Evolutionary conservation across 495 filamentous ascomycete species (phyloP), one percentile per base, ranked within the genome.

Genomic region (Lasiosphaeria hispida): DNA sequence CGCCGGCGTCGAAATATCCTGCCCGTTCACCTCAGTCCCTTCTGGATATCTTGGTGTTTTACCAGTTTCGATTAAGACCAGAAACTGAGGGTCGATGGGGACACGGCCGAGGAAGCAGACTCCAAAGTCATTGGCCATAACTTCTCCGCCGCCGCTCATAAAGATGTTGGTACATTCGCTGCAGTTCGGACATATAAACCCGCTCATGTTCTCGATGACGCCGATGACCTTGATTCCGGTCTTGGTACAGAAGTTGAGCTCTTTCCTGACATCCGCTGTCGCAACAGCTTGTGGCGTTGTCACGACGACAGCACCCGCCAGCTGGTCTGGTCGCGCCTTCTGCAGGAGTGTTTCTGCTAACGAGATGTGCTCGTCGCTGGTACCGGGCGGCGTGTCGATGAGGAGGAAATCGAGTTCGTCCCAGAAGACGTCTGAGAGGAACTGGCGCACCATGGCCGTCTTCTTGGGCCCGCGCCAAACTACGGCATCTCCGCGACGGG

Each of bases 401-500:
- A 98, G 81, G 9, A 98, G 80, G 72, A 90, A 96, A 70, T 96
- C 91, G 34, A 91, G 81, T 10, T 82, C 78, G 34, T 86, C 88
- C 94, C 94, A 98, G n/a, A 87, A 81, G 6, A 96, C 93, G 69
- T 96, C 91, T 0, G 87, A 85, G 19, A 97, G 77, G 67, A 98
- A 97, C 66, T 98, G 94, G 34, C 90, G 87, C 41, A 98, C 92
- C 94, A 98, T 97, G 33, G 95, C 95, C 8, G 95, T 98, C 75
- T 98, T 98, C 75, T 98, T 98, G 0, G 94, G 94, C 0, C 94
- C 94, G 45, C 94, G 85, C 94, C 94, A 98, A 55, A 98, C 91
- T 0, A 98, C 91, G 3, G 92, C 92, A 63, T 96, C 91, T 59
- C 86, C 88, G 63, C 93, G 80, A 50, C 86, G 80, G 34, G 85